Conservation (phyloP, 441 rosid species). For the Mallotus japonicus region DNA sequence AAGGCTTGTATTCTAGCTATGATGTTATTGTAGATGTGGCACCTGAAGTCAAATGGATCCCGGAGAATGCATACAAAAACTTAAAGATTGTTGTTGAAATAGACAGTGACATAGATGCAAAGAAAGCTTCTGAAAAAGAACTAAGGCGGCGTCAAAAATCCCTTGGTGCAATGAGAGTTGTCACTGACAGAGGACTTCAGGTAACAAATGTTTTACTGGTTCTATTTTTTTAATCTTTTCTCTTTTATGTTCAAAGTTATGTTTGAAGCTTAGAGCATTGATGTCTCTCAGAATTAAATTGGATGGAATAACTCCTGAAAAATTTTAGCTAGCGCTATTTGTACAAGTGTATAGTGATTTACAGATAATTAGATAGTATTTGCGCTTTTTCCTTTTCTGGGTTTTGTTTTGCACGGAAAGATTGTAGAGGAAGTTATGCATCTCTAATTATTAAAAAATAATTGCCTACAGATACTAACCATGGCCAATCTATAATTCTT, state of each 20-base stretch:
- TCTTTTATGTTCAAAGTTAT: conserved; percentile 5
- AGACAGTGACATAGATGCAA: conserved; percentile 74
- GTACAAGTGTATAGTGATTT: background rate
- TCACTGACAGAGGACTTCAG: conserved; percentile 82
- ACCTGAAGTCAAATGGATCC: conserved; percentile 83
- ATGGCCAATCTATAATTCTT: background rate
- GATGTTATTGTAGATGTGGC: conserved; percentile 83
- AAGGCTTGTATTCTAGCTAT: conserved; percentile 48
- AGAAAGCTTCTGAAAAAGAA: conserved; percentile 70
- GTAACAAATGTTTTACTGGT: conserved; percentile 33
- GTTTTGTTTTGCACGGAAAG: background rate
- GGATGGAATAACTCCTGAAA: background rate
- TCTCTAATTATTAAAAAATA: background rate
- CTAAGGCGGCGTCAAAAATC: conserved; percentile 76
- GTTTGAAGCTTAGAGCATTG: background rate
- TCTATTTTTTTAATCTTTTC: conserved; percentile 1
- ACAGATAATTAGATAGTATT: background rate
- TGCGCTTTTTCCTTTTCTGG: background rate
- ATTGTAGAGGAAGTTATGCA: background rate
- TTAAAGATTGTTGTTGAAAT: conserved; percentile 85
- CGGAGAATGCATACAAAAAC: conserved; percentile 74
- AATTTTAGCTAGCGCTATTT: background rate
- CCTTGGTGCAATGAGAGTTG: conserved; percentile 62
- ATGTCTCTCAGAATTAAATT: background rate
- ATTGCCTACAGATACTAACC: background rate